A percentile compares a stretch with the other conserved stretches of the same genome.
These are phyloP conservation scores for Bidens hawaiensis DNA, from an alignment of 140 eudicot species.

Conservation along the genomic window DNA sequence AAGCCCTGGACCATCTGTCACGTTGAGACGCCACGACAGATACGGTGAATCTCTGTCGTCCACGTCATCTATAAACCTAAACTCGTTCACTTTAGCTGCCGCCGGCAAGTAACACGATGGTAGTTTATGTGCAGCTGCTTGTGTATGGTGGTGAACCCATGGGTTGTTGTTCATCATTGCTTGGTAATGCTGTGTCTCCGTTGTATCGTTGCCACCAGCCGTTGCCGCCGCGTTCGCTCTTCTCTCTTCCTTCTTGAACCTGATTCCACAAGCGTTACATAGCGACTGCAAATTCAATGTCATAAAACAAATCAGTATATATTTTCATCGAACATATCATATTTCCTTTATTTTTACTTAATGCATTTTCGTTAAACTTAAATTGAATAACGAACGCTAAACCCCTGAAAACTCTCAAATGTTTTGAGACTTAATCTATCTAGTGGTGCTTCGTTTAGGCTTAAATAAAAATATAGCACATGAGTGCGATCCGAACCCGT, in stretches of 20 bases:
- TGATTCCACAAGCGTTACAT: conserved; percentile 94
- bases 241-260: conserved; percentile 92
- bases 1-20: conserved; percentile 57
- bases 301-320: no score
- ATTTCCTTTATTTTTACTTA: no score
- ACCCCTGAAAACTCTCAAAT: no score
- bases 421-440: no score
- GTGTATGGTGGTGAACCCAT: conserved; percentile 54
- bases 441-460: no score
- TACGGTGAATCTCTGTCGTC: conserved; percentile 57
- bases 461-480: no score
- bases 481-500: no score
- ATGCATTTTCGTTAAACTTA: no score
- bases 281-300: conserved; percentile 54
- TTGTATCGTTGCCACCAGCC: conserved; percentile 20
- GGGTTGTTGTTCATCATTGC: conserved; percentile 30
- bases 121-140: conserved; percentile 35
- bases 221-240: conserved; percentile 74
- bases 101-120: conserved; percentile 38
- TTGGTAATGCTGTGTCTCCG: conserved; percentile 28
- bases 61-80: conserved; percentile 62
- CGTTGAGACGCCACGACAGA: conserved; percentile 74
- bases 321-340: no score
- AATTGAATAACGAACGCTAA: no score
- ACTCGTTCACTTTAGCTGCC: conserved; percentile 48